Percentiles rank a stretch among this genome's conserved stretches.
Evolutionary conservation across 768 basidiomycete species (phyloP).

Genomic region (Dictyophora rubrovolvata): DNA sequence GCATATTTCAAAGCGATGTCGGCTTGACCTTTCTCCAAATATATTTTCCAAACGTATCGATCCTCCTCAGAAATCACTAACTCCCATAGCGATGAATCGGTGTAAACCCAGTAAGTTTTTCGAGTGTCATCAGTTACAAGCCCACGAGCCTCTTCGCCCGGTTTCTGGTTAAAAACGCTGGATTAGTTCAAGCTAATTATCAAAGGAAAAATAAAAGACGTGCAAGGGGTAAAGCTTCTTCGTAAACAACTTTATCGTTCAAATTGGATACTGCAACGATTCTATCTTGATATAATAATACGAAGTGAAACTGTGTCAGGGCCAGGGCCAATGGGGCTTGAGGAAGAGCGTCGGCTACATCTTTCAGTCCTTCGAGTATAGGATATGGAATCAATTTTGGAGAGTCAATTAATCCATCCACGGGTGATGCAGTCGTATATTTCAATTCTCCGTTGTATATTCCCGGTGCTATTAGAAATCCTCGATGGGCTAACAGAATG

Average conservation of each 20-base stretch:
- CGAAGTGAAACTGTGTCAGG: constrained; percentile 86
- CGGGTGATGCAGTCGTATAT: constrained; percentile 43
- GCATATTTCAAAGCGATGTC: constrained; percentile 74
- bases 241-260: constrained; percentile 73
- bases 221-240: constrained; percentile 76
- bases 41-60: constrained; percentile 90
- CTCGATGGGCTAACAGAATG: not conserved
- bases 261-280: constrained; percentile 70
- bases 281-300: constrained; percentile 73
- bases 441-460: constrained; percentile 79
- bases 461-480: constrained; percentile 52
- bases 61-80: constrained; percentile 79
- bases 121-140: constrained; percentile 77
- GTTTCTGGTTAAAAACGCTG: constrained; percentile 41
- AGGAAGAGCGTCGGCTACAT: constrained; percentile 14
- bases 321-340: constrained; percentile 65
- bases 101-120: constrained; percentile 91
- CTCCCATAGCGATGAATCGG: constrained; percentile 82
- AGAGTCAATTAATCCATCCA: constrained; percentile 65
- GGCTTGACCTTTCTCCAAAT: constrained; percentile 66
- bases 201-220: constrained; percentile 16
- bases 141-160: constrained; percentile 61
- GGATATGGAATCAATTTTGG: constrained; percentile 78
- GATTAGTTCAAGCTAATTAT: not conserved
- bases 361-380: constrained; percentile 22